Base-by-base conservation (phyloP, 345 rosid species). In the Citrus sp. region DNA sequence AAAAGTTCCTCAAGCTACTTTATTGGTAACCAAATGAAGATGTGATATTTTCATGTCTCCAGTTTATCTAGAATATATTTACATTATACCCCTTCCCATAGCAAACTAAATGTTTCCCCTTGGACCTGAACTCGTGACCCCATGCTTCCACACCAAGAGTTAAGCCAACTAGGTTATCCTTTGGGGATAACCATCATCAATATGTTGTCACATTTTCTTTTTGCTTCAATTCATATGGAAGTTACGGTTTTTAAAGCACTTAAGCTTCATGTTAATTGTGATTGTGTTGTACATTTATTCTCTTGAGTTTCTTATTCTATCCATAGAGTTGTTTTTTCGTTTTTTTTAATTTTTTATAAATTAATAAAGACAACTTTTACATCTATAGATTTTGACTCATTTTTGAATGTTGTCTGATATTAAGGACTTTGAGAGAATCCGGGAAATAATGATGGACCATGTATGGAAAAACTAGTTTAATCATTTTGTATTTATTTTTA, bases 391-490 rank as follows among this genome's bases (percentile, higher is more conserved):
- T 55, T 18, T 24, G 51, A 49, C 30, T 12, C 21, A 21, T 35
- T 24, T 59, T n/a, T 21, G 0, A 40, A 40, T n/a, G 8, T 49
- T 10, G 24, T 70, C 6, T 24, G 38, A 69, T 13, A 56, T 54
- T 42, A 32, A 54, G 12, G 58, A 18, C 19, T 72, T 14, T 56
- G 24, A 10, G 46, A 18, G 62, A 72, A 70, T 30, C 28, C 3
- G 10, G 69, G 69, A 34, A 78, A 65, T 76, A 60, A 77, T 72
- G 67, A 59, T 24, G 56, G 38, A 28, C 69, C 65, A 22, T 46
- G 5, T 78, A 75, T 67, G 78, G 67, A 38, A 71, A 69, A 28
- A n/a, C 12, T 72, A 55, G 21, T 16, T 59, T 62, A n/a, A n/a
- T 51, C 24, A 56, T 19, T 81, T 60, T 42, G 22, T 61, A 25